These are phyloP conservation scores for Lichina pygmaea DNA, from an alignment of 495 filamentous ascomycete genomes.

Conservation along the genomic window DNA sequence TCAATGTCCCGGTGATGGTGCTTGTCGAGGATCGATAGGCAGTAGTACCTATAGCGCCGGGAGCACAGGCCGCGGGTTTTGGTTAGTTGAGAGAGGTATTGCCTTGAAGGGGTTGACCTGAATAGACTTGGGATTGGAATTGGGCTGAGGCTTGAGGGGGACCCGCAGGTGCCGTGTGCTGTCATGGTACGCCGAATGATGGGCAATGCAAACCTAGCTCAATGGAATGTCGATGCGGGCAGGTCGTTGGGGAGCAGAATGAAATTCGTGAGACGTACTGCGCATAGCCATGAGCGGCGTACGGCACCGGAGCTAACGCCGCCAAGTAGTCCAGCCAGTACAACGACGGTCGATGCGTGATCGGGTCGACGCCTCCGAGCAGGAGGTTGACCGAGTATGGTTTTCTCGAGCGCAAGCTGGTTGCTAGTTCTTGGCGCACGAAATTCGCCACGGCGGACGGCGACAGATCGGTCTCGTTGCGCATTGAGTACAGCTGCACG, in stretches of 20 bases:
- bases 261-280: slow-evolving; percentile 29
- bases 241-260: slow-evolving; percentile 6
- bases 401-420: slow-evolving; percentile 64
- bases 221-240: not conserved
- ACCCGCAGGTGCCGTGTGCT: not conserved
- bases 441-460: slow-evolving; percentile 75
- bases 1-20: slow-evolving; percentile 87
- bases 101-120: no score
- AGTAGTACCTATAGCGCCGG: slow-evolving; percentile 40
- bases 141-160: not conserved
- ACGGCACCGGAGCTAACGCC: slow-evolving; percentile 61
- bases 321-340: slow-evolving; percentile 98
- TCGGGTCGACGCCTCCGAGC: slow-evolving; percentile 72
- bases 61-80: not conserved
- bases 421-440: slow-evolving; percentile 75
- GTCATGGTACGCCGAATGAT: not conserved
- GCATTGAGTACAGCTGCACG: slow-evolving; percentile 93
- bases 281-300: slow-evolving; percentile 93
- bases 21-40: slow-evolving; percentile 86
- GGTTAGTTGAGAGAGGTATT: not conserved
- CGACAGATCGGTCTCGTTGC: slow-evolving; percentile 73
- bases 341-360: slow-evolving; percentile 60
- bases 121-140: not conserved
- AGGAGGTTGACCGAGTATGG: slow-evolving; percentile 93
- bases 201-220: not conserved